These are phyloP conservation scores for Dissophora ornata DNA, from an alignment of 192 early-diverging fungal genomes.

Conservation along the genomic window DNA sequence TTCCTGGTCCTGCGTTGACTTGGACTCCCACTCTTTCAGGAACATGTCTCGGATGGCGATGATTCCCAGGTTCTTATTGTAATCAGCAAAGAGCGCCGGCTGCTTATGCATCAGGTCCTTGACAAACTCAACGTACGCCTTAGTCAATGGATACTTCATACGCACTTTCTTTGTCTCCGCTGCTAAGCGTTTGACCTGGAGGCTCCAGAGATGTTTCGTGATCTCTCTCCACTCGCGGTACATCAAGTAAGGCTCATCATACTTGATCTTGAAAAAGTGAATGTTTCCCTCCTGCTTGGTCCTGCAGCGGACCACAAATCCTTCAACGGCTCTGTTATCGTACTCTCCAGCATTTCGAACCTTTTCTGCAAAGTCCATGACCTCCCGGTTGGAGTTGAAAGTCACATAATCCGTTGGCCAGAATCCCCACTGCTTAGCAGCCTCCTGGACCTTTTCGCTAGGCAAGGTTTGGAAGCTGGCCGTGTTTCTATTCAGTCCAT, in stretches of 20 bases:
- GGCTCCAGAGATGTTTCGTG: constrained; percentile 77
- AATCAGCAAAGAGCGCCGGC: constrained; percentile 75
- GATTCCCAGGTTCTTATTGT: constrained; percentile 81
- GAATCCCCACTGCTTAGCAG: constrained; percentile 85
- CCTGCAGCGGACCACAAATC: constrained; percentile 90
- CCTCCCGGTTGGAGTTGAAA: constrained; percentile 68
- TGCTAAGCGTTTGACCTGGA: too few relatives aligned
- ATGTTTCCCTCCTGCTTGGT: constrained; percentile 8
- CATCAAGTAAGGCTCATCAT: constrained; percentile 93
- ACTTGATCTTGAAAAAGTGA: constrained; percentile 93
- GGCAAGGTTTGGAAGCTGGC: constrained; percentile 76
- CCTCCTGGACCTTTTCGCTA: constrained; percentile 66
- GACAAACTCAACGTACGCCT: constrained; percentile 83
- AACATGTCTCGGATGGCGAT: constrained; percentile 84
- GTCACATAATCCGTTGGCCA: constrained; percentile 61
- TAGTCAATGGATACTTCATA: constrained; percentile 68
- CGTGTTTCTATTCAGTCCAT: constrained; percentile 91
- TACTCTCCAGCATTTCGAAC: constrained; percentile 73
- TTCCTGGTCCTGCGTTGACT: constrained; percentile 32
- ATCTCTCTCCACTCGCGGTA: constrained; percentile 98
- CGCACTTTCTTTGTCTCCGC: constrained; percentile 28
- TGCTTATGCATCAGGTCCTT: constrained; percentile 64
- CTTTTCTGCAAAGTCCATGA: constrained; percentile 74
- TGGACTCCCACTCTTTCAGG: constrained; percentile 64
- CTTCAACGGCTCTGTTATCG: constrained; percentile 83